Base-by-base conservation (phyloP, 805 yeast genomes). In the Candida ficus region DNA sequence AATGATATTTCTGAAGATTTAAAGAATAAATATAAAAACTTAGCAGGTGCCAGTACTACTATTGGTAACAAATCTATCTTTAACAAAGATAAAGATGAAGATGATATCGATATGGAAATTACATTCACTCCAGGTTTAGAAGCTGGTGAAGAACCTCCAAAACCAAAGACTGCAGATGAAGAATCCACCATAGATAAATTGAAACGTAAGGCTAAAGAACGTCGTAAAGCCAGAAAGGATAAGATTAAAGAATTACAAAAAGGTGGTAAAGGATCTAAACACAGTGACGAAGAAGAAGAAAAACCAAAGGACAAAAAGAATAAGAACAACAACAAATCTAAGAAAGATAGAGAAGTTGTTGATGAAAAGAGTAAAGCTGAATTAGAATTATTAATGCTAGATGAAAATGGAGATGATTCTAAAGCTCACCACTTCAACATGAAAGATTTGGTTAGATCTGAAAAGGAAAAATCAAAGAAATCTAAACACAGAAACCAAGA, bases 101-200 rank as follows among this genome's bases (percentile, higher is more conserved):
- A 70, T 36, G 91, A 79, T 35, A 82, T 85, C 22, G 96, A 89
- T 55, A 85, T 93, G 88, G 98, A 93, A 60, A 86, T 93, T 52
- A 89, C 97, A 0, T 93, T 93, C 62, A 88, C 90, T 29, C 96
- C 98, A 2, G 97, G 87, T 4, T 63, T 89, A 39, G 74, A 73
- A 17, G 64, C 55, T 29, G 63, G 54, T 3, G 49, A 42, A 17
- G 49, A 48, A 3, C 53, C 59, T 19, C 54, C 34, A 20, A 44
- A 44, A 10, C 5, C 29, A 18, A 46, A 63, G 37, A 62, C 56
- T 29, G 69, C 55, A 20, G 77, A 67, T 13, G 67, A 83, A 38
- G 87, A 85, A 55, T 69, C 81, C 9, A 81, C 96, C 0, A 78
- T 93, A 37, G 90, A 83, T 29, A 83, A 80, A 51, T 76, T 89